Conservation (phyloP, 1,284 basidiomycete species). For the Fomitopsis betulina region DNA sequence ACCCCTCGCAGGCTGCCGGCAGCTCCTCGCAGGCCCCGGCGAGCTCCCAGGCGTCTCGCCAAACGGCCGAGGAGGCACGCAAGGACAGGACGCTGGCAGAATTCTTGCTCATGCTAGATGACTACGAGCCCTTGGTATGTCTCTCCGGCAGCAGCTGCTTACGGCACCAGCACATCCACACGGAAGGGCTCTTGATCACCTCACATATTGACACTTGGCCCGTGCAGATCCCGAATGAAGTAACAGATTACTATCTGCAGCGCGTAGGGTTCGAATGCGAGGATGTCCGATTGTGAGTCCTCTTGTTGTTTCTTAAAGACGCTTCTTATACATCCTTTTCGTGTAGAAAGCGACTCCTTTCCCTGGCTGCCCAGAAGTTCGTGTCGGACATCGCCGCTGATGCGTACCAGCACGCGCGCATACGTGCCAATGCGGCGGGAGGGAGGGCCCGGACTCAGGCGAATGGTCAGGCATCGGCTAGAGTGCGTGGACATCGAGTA, state of each 20-base stretch:
- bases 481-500: constrained; percentile 38
- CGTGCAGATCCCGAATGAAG: constrained; percentile 90
- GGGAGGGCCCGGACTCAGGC: constrained; percentile 62
- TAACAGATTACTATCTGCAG: constrained; percentile 97
- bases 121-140: constrained; percentile 91
- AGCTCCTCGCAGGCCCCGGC: constrained; percentile 27
- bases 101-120: constrained; percentile 94
- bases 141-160: neutral
- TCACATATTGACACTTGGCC: constrained; percentile 8
- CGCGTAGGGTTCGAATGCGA: constrained; percentile 95
- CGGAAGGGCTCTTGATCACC: neutral
- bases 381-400: constrained; percentile 96
- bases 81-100: constrained; percentile 91
- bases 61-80: constrained; percentile 77
- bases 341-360: constrained; percentile 85
- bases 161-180: neutral
- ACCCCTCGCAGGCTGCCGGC: constrained; percentile 22
- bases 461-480: constrained; percentile 52
- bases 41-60: constrained; percentile 42
- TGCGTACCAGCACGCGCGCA: constrained; percentile 96
- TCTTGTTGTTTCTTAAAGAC: neutral
- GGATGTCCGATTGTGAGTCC: constrained; percentile 81
- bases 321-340: neutral
- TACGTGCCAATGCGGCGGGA: constrained; percentile 77
- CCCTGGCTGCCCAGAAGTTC: constrained; percentile 97